These are phyloP conservation scores for Crithidia expoeki DNA, from an alignment of 208 protist species.

Conservation along the genomic window DNA sequence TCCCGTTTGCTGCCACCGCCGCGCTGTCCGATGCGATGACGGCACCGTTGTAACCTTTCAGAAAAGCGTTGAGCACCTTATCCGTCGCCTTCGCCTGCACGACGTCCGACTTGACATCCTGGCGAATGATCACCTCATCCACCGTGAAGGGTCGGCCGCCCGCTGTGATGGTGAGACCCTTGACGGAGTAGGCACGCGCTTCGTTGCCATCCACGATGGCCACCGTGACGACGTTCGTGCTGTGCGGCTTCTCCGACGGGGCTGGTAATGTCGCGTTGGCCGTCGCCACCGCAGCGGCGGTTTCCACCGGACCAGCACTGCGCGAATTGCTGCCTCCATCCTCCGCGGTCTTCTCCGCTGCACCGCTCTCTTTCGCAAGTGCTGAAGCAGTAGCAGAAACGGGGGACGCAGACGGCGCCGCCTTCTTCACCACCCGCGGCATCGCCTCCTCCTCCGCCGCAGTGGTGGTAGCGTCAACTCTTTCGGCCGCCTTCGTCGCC, in stretches of 20 bases:
- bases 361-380: not conserved
- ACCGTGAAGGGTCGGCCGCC: slow-evolving; percentile 37
- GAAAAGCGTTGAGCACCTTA: slow-evolving; percentile 38
- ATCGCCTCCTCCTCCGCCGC: not conserved
- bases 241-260: slow-evolving; percentile 18
- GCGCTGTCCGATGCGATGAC: slow-evolving; percentile 43
- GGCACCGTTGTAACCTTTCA: slow-evolving; percentile 59
- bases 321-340: not conserved
- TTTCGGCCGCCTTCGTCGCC: not conserved
- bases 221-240: slow-evolving; percentile 38
- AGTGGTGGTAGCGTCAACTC: not conserved
- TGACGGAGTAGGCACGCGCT: slow-evolving; percentile 30
- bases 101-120: slow-evolving; percentile 15
- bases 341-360: not conserved
- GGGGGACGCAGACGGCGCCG: not conserved
- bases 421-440: not conserved
- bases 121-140: slow-evolving; percentile 44
- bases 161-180: slow-evolving; percentile 26
- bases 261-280: not conserved
- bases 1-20: slow-evolving; percentile 23
- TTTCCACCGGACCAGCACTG: too few species aligned
- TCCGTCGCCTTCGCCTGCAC: slow-evolving; percentile 35
- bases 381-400: not conserved
- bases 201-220: slow-evolving; percentile 34
- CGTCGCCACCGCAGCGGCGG: not conserved